A percentile compares a stretch with the other conserved stretches of the same genome.
Conservation (phyloP, 352 stramenopile species). For the Pythium brassicae region DNA sequence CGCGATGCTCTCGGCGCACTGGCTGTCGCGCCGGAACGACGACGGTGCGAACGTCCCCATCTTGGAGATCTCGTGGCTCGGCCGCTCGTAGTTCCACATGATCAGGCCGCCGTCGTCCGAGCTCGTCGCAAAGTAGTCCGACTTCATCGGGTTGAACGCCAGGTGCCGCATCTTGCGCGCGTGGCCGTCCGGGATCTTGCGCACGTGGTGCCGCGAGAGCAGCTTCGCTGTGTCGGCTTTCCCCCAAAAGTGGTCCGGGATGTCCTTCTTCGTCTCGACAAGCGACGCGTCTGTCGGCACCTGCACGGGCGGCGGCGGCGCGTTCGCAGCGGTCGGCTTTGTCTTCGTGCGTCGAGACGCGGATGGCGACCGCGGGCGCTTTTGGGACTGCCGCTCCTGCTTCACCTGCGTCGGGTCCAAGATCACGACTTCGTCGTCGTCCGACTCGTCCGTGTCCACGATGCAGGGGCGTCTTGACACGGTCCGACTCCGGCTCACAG, state of each 20-base stretch:
- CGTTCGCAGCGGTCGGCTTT: conserved; percentile 10
- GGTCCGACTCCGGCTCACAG: conserved; percentile 23
- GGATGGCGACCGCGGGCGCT: conserved; percentile 4
- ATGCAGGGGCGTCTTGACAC: conserved; percentile 53
- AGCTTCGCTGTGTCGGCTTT: conserved; percentile 60
- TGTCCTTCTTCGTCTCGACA: conserved; percentile 15
- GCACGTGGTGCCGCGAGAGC: conserved; percentile 59
- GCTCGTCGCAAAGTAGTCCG: conserved; percentile 69
- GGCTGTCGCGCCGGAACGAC: conserved; percentile 60
- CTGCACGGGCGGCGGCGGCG: conserved; percentile 2
- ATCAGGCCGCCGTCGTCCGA: conserved; percentile 78
- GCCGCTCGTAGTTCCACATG: conserved; percentile 70
- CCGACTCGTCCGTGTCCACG: conserved; percentile 58
- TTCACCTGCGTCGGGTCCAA: conserved; percentile 44
- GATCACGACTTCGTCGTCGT: conserved; percentile 54
- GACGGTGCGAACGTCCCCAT: conserved; percentile 50
- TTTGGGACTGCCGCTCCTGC: conserved; percentile 6
- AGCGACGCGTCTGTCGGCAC: conserved; percentile 28
- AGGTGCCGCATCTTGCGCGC: conserved; percentile 66
- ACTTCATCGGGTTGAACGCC: conserved; percentile 70
- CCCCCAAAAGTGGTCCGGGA: conserved; percentile 77
- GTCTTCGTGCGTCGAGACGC: conserved; percentile 12
- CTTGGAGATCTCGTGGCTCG: conserved; percentile 56
- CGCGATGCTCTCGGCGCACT: conserved; percentile 65
- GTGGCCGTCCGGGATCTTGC: conserved; percentile 56